These are phyloP conservation scores for Phytophthora fragariaefolia DNA, from an alignment of 352 stramenopile genomes.

Conservation along the genomic window DNA sequence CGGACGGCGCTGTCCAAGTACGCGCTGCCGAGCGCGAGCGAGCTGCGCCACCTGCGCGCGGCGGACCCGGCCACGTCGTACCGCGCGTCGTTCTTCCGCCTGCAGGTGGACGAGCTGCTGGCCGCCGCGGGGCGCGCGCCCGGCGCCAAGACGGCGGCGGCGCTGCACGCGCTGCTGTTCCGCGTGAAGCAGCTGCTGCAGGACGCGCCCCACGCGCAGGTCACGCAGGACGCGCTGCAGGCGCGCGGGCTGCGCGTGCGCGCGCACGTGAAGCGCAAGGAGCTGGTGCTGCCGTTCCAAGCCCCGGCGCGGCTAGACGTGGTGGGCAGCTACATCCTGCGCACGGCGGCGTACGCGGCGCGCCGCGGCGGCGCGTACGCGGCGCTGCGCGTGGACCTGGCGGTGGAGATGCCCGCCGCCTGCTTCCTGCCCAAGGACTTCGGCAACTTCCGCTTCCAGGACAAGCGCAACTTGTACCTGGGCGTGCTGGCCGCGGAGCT, in stretches of 20 bases:
- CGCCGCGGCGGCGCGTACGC: slow-evolving; percentile 50
- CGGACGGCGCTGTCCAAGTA: slow-evolving; percentile 88
- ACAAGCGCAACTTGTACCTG: slow-evolving; percentile 91
- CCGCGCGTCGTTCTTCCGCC: slow-evolving; percentile 82
- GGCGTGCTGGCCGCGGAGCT: slow-evolving; percentile 73
- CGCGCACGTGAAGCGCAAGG: slow-evolving; percentile 84
- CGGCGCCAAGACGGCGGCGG: slow-evolving; percentile 48
- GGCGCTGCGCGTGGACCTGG: slow-evolving; percentile 76
- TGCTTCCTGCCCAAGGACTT: slow-evolving; percentile 92
- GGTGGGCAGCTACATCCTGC: slow-evolving; percentile 89
- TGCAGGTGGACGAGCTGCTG: slow-evolving; percentile 90
- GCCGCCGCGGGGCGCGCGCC: slow-evolving; percentile 65
- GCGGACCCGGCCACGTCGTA: slow-evolving; percentile 81
- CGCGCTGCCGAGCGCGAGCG: slow-evolving; percentile 87
- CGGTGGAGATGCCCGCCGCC: slow-evolving; percentile 77
- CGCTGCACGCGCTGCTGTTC: slow-evolving; percentile 81
- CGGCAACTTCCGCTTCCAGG: slow-evolving; percentile 89
- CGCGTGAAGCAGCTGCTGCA: slow-evolving; percentile 81
- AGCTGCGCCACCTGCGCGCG: slow-evolving; percentile 79
- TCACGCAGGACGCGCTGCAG: slow-evolving; percentile 76
- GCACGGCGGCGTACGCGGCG: slow-evolving; percentile 74
- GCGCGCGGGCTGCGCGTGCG: slow-evolving; percentile 60
- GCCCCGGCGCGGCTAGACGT: slow-evolving; percentile 80
- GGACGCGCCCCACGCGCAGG: slow-evolving; percentile 66
- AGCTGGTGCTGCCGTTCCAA: slow-evolving; percentile 87